phyloP scores from a whole-genome alignment of 129 eudicot genomes.

The Artemisia tridentata region DNA sequence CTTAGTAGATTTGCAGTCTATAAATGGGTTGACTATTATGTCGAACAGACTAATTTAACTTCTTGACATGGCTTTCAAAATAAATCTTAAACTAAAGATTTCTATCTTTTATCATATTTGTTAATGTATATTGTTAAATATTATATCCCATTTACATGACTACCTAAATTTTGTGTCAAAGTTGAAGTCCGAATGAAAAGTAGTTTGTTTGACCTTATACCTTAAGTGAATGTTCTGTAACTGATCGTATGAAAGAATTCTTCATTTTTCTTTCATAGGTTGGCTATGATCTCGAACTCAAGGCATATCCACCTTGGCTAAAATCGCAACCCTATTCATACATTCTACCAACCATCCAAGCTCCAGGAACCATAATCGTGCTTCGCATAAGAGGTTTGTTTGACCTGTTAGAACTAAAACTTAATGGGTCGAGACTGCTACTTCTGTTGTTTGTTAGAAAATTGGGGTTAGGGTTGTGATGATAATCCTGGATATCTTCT shows the following conservation, averaged over 20 bases:
- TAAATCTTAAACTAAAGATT: neutral
- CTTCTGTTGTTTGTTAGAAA: too few relatives aligned
- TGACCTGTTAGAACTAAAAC: too few relatives aligned
- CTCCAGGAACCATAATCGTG: conserved; percentile 73
- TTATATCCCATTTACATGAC: neutral
- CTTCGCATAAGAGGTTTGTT: too few relatives aligned
- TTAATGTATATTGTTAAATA: neutral
- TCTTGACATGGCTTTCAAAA: conserved; percentile 8
- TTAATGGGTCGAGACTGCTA: too few relatives aligned
- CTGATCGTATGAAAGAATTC: conserved; percentile 7
- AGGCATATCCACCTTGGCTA: conserved; percentile 85
- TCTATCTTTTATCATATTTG: neutral
- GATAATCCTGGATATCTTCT: too few relatives aligned
- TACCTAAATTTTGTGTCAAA: neutral
- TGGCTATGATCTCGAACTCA: conserved; percentile 95
- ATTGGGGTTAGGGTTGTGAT: too few relatives aligned
- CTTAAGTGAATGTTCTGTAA: neutral
- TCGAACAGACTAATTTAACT: conserved; percentile 2
- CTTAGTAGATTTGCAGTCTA: neutral
- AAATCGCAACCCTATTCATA: conserved; percentile 71
- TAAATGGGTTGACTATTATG: conserved; percentile 3
- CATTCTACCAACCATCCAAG: conserved; percentile 64
- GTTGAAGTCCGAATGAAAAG: neutral
- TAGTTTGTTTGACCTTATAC: conserved; percentile 6
- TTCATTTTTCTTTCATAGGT: conserved; percentile 45